phyloP scores from a whole-genome alignment of 75 land plant species.

The Azolla pinnata region DNA sequence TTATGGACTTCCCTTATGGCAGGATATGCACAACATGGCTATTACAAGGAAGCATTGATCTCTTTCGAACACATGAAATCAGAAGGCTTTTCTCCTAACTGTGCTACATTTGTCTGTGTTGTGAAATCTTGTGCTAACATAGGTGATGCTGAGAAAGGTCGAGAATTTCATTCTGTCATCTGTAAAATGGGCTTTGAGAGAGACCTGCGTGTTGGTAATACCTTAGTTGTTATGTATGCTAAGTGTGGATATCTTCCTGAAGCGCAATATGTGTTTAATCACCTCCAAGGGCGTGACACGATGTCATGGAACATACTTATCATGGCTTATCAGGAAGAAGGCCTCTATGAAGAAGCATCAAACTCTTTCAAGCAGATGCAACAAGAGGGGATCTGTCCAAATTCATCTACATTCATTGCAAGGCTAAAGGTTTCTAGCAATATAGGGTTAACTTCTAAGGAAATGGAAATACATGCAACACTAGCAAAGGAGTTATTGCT shows the following conservation, averaged over 20 bases:
- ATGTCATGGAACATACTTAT: constrained; percentile 61
- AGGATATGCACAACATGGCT: constrained; percentile 29
- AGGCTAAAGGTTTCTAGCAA: constrained; percentile 15
- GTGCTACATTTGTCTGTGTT: constrained; percentile 25
- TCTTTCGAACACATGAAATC: constrained; percentile 25
- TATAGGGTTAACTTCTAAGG: too few relatives aligned
- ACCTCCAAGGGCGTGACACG: constrained; percentile 21
- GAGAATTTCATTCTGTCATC: constrained; percentile 31
- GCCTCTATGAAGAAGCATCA: constrained; percentile 23
- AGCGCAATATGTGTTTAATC: constrained; percentile 28
- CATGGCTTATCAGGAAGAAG: constrained; percentile 21
- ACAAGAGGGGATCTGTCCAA: constrained; percentile 7
- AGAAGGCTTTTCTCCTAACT: constrained; percentile 19
- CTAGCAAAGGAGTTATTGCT: too few relatives aligned
- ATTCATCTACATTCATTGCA: constrained; percentile 8
- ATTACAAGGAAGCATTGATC: constrained; percentile 18
- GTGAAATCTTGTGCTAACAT: constrained; percentile 24
- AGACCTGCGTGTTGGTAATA: constrained; percentile 36
- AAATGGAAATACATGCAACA: too few relatives aligned
- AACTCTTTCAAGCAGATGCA: constrained; percentile 36
- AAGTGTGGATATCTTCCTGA: constrained; percentile 27
- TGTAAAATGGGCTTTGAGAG: constrained; percentile 24
- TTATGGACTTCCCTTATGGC: constrained; percentile 40
- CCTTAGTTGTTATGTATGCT: constrained; percentile 40
- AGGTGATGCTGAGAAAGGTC: constrained; percentile 17